These are phyloP conservation scores for Xylaria telfairii DNA, from an alignment of 495 filamentous ascomycete species.

Conservation along the genomic window DNA sequence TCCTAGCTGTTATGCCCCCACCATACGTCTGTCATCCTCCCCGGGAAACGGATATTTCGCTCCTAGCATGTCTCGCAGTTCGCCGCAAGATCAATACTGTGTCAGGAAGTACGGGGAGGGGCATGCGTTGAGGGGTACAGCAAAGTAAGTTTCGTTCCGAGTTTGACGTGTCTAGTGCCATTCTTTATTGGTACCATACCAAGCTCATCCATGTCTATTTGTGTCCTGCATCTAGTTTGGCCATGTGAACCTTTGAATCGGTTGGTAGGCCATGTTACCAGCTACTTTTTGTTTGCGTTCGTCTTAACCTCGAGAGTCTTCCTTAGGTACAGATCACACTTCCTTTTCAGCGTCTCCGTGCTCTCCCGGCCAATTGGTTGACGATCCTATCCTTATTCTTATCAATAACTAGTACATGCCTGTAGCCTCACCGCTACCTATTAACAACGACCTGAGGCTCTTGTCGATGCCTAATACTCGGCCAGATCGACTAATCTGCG, in stretches of 20 bases:
- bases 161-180: conserved; percentile 25
- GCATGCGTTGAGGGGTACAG: conserved; percentile 17
- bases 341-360: conserved; percentile 16
- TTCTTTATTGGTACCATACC: conserved; percentile 18
- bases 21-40: not conserved
- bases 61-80: not conserved
- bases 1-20: not conserved
- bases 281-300: conserved; percentile 14
- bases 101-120: conserved; percentile 6
- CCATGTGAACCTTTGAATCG: conserved; percentile 22
- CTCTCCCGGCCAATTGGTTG: conserved; percentile 5
- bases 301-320: not conserved
- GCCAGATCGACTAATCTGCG: conserved; percentile 5
- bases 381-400: conserved; percentile 9
- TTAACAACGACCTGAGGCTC: conserved; percentile 13
- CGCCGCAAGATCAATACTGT: conserved; percentile 12
- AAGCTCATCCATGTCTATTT: conserved; percentile 21
- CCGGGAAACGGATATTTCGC: not conserved
- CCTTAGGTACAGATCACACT: conserved; percentile 3
- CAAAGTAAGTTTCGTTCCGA: conserved; percentile 34
- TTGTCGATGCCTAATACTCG: conserved; percentile 10
- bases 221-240: conserved; percentile 25
- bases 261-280: conserved; percentile 9
- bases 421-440: conserved; percentile 1
- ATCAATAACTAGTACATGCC: conserved; percentile 1